Evolutionary conservation across 345 rosid species (phyloP).

Genomic region (Brassica juncea): DNA sequence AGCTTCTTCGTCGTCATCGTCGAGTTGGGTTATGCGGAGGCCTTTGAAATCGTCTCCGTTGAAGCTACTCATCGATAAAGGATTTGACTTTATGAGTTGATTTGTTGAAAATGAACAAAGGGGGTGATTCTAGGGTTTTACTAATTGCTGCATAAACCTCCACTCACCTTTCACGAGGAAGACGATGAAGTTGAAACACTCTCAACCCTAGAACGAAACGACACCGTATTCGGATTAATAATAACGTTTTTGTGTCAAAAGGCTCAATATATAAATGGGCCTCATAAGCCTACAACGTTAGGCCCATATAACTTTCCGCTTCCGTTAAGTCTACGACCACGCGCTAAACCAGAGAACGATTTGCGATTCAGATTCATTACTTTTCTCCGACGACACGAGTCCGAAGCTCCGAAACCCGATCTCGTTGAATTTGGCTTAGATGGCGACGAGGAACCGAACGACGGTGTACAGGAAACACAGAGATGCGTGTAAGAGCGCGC

Average conservation of each 20-base stretch:
- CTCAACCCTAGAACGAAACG: conserved; percentile 7
- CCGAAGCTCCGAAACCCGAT: neutral
- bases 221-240: neutral
- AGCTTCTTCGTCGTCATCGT: conserved; percentile 50
- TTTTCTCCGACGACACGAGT: conserved; percentile 4
- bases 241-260: neutral
- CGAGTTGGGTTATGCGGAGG: conserved; percentile 55
- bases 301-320: conserved; percentile 11
- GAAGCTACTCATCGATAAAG: conserved; percentile 24
- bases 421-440: neutral
- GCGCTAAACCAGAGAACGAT: conserved; percentile 12
- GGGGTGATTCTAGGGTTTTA: conserved; percentile 8
- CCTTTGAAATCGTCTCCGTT: conserved; percentile 56
- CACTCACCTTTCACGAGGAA: neutral
- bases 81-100: neutral
- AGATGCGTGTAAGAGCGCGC: conserved; percentile 67
- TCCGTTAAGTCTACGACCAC: conserved; percentile 17
- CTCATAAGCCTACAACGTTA: neutral
- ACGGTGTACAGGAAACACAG: conserved; percentile 52
- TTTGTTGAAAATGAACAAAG: conserved; percentile 8
- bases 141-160: conserved; percentile 24
- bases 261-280: neutral
- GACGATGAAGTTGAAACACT: conserved; percentile 11
- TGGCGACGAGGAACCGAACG: conserved; percentile 69
- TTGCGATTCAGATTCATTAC: conserved; percentile 33